Evolutionary conservation across 441 rosid species (phyloP).

Genomic region (Raphanus hybrid): DNA sequence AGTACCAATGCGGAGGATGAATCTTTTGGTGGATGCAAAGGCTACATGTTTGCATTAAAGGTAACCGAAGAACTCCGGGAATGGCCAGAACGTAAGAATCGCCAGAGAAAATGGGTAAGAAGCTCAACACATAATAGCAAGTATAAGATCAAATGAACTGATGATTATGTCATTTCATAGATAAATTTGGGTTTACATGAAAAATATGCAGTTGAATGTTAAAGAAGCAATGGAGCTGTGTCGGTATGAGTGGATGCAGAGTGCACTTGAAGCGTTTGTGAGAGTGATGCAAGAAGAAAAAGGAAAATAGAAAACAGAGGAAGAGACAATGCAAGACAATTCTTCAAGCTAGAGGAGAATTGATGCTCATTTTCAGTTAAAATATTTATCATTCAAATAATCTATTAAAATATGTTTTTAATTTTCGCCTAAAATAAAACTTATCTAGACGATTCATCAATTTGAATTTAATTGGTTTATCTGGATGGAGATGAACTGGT

Average conservation of each 20-base stretch:
- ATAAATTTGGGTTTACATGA: background rate
- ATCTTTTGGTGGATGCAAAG: conserved; percentile 74
- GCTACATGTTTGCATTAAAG: conserved; percentile 78
- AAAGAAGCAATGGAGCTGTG: conserved; percentile 69
- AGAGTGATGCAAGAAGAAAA: conserved; percentile 43
- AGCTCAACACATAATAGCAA: background rate
- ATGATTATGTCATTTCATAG: background rate
- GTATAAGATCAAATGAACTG: background rate
- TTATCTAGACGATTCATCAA: background rate
- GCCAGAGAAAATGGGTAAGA: conserved; percentile 69
- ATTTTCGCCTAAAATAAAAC: background rate
- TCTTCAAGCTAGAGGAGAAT: conserved; percentile 35
- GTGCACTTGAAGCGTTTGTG: conserved; percentile 61
- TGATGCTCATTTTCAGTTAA: background rate
- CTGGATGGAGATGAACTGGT: no score
- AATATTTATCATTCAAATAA: background rate
- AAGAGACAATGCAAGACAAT: conserved; percentile 36
- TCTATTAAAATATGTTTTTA: background rate
- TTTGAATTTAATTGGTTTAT: background rate
- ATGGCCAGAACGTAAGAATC: conserved; percentile 76
- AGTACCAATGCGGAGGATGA: conserved; percentile 39
- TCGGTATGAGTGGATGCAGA: conserved; percentile 86
- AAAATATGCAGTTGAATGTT: conserved; percentile 53
- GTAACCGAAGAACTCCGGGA: conserved; percentile 77
- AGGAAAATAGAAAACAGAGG: conserved; percentile 17